Conservation (phyloP, 192 early-diverging fungal species). For the Dimargaris verticillata region DNA sequence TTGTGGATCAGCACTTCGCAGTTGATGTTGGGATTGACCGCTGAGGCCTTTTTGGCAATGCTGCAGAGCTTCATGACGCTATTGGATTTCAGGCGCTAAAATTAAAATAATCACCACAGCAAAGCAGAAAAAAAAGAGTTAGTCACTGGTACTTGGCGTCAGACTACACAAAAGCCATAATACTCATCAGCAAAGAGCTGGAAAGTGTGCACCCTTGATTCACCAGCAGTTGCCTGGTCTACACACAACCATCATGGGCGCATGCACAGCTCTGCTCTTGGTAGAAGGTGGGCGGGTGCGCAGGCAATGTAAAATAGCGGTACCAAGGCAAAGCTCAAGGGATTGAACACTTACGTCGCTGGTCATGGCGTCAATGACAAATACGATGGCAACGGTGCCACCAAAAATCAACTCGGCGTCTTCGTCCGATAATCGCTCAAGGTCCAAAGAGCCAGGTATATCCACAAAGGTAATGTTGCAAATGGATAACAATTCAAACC, state of each 20-base stretch:
- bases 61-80: slow-evolving; percentile 5
- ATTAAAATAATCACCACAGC: background rate
- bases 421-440: background rate
- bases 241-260: no score
- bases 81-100: background rate
- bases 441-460: slow-evolving; percentile 4
- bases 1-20: slow-evolving; percentile 9
- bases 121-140: no score
- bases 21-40: slow-evolving; percentile 5
- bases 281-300: background rate
- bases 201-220: no score
- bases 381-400: slow-evolving; percentile 7
- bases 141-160: background rate
- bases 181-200: background rate
- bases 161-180: background rate
- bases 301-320: background rate
- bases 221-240: no score
- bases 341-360: background rate
- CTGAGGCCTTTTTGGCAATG: background rate
- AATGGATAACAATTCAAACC: background rate
- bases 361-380: slow-evolving; percentile 9
- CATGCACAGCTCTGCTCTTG: no score
- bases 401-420: slow-evolving; percentile 2
- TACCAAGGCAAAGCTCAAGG: background rate
- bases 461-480: slow-evolving; percentile 5